Evolutionary conservation across 2,329 filamentous ascomycete genomes (phyloP), one percentile per base, ranked within the genome.

Genomic region (Hymenoscyphus occultus): DNA sequence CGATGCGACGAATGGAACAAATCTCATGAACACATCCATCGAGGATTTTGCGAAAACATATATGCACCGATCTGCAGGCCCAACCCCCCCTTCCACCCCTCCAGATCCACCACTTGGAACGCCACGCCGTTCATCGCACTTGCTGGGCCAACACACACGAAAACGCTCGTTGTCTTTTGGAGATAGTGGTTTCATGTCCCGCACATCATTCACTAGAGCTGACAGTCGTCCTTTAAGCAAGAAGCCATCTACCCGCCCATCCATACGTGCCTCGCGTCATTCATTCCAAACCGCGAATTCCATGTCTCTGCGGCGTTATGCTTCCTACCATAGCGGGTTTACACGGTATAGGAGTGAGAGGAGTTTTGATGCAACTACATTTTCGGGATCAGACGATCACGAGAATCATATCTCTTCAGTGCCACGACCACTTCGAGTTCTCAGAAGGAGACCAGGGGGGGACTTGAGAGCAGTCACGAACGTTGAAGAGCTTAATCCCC

Each of bases 371-470:
- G 86, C 85, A 4, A 86, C 81, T 0, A 83, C 82, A 0, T 80
- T 81, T 56, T 86, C 85, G 0, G 83, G 78, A 45, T 84, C 84
- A 0, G 83, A 78, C 48, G 88, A 86, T 1, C 78, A 82, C 28
- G 78, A 78, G 3, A 81, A 81, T 0, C 76, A 77, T 59, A 80
- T 80, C 6, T 78, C 78, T 66, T 61, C 81, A 1, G 75, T 82
- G 59, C 81, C 84, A 1, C 78, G 79, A 22, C 86, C 86, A n/a
- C 77, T 85, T 6, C 84, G 88, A 56, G 81, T 89, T 54, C 81
- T 95, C 67, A 84, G 91, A 66, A 82, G 91, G 73, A 83, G 88
- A 14, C 91, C 90, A 6, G 91, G 91, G 59, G 90, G 91, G 40
- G 87, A 94, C 74, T 78, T 95, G 59, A 84, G 89, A 67, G 89